Percentiles rank a stretch among this genome's conserved stretches.
Evolutionary conservation across 1,284 basidiomycete genomes (phyloP).

Genomic region (Marasmius tenuissimus): DNA sequence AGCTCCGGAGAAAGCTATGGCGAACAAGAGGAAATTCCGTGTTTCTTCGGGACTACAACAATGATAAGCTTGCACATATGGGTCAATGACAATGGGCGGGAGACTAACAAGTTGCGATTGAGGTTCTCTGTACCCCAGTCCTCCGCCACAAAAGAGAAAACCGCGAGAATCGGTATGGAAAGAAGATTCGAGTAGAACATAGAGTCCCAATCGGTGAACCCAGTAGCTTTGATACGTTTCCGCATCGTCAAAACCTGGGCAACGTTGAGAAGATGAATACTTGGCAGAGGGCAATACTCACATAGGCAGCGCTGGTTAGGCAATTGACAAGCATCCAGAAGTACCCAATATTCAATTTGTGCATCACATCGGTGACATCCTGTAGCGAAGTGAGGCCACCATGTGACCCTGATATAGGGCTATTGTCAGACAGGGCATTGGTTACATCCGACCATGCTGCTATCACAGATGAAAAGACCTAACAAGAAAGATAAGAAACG

Average conservation of each 20-base stretch:
- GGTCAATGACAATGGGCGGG: not conserved
- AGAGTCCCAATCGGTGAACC: constrained; percentile 99
- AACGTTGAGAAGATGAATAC: not conserved
- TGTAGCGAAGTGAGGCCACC: constrained; percentile 42
- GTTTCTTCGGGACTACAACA: constrained; percentile 76
- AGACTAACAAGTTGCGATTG: constrained; percentile 80
- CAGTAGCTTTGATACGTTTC: constrained; percentile 95
- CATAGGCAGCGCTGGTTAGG: constrained; percentile 88
- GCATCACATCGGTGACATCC: constrained; percentile 48
- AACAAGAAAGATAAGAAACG: constrained; percentile 3
- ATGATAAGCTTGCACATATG: constrained; percentile 4
- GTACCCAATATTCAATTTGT: constrained; percentile 81
- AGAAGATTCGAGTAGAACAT: constrained; percentile 99
- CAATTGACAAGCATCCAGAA: constrained; percentile 98
- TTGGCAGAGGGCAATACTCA: constrained; percentile 39
- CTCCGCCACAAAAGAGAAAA: constrained; percentile 87
- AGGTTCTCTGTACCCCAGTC: constrained; percentile 88
- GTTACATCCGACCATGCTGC: constrained; percentile 94
- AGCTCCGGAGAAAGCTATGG: constrained; percentile 94
- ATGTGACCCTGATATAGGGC: constrained; percentile 43
- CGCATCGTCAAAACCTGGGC: constrained; percentile 90
- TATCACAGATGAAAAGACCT: constrained; percentile 93
- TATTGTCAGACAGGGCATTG: constrained; percentile 42
- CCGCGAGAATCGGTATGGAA: constrained; percentile 86
- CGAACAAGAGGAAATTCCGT: constrained; percentile 77